Conservation (phyloP, 2,329 filamentous ascomycete genomes). For the Moelleriella libera region DNA sequence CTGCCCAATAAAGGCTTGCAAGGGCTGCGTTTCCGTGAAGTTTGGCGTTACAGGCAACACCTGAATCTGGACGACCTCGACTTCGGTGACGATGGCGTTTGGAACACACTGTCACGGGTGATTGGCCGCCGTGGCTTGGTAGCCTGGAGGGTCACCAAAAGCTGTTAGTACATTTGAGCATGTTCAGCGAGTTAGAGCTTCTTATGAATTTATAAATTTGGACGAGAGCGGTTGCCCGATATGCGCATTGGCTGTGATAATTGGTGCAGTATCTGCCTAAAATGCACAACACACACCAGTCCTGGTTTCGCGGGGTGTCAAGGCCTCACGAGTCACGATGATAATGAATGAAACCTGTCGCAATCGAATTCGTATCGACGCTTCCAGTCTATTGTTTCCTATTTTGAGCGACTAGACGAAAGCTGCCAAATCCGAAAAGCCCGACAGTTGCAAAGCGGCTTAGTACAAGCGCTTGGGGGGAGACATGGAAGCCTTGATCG, state of each 20-base stretch:
- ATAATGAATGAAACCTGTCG: neutral
- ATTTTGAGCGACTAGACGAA: neutral
- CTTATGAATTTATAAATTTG: neutral
- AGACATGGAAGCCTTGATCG: constrained; percentile 99
- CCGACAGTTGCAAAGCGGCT: constrained; percentile 9
- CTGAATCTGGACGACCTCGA: constrained; percentile 71
- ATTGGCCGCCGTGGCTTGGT: constrained; percentile 47
- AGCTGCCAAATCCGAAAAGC: constrained; percentile 6
- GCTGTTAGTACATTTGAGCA: constrained; percentile 21
- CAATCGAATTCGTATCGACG: constrained; percentile 2
- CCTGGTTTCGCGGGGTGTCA: no score
- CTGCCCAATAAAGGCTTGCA: constrained; percentile 42
- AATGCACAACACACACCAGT: no score
- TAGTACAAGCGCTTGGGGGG: constrained; percentile 98
- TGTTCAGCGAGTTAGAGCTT: neutral
- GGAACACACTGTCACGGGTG: constrained; percentile 54
- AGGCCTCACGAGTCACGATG: neutral
- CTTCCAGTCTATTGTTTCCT: constrained; percentile 4
- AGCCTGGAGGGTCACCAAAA: constrained; percentile 52
- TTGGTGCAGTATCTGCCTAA: no score
- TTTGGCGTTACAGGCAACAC: constrained; percentile 55
- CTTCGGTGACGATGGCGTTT: constrained; percentile 63
- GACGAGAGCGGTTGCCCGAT: no score
- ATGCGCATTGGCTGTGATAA: no score
- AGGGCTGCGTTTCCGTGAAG: constrained; percentile 50